These are phyloP conservation scores for Stagonosporopsis vannaccii DNA, from an alignment of 2,329 filamentous ascomycete species.

Conservation along the genomic window DNA sequence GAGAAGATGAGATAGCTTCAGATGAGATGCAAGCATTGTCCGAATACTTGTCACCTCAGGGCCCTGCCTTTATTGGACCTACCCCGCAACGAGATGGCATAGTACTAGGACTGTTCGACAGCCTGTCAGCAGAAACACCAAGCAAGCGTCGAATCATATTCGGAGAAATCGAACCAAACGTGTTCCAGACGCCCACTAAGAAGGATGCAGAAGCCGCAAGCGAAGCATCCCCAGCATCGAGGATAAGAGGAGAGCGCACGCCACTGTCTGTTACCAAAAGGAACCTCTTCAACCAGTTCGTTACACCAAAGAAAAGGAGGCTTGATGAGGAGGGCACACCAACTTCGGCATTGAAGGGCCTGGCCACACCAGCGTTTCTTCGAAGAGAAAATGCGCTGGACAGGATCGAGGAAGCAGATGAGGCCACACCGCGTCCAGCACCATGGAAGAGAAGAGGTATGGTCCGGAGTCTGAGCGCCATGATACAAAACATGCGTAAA, in stretches of 20 bases:
- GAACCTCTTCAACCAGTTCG: slow-evolving; percentile 68
- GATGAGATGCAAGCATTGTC: slow-evolving; percentile 23
- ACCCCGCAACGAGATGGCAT: slow-evolving; percentile 82
- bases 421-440: slow-evolving; percentile 42
- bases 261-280: slow-evolving; percentile 66
- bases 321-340: slow-evolving; percentile 50
- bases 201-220: slow-evolving; percentile 39
- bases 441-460: slow-evolving; percentile 57
- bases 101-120: slow-evolving; percentile 79
- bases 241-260: slow-evolving; percentile 51
- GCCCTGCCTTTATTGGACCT: slow-evolving; percentile 65
- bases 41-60: slow-evolving; percentile 40
- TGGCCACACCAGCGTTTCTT: slow-evolving; percentile 76
- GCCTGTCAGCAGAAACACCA: slow-evolving; percentile 63
- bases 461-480: slow-evolving; percentile 74
- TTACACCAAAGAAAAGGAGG: slow-evolving; percentile 63
- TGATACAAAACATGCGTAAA: slow-evolving; percentile 73
- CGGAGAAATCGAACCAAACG: slow-evolving; percentile 40
- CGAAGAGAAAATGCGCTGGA: slow-evolving; percentile 61
- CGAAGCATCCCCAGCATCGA: slow-evolving; percentile 39
- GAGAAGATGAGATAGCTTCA: slow-evolving; percentile 25
- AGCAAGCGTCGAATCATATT: slow-evolving; percentile 45
- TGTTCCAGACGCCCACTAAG: slow-evolving; percentile 52
- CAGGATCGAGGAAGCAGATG: slow-evolving; percentile 63
- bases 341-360: slow-evolving; percentile 48